Base-by-base conservation (phyloP, 495 filamentous ascomycete genomes). In the Amphirosellinia nigrospora region DNA sequence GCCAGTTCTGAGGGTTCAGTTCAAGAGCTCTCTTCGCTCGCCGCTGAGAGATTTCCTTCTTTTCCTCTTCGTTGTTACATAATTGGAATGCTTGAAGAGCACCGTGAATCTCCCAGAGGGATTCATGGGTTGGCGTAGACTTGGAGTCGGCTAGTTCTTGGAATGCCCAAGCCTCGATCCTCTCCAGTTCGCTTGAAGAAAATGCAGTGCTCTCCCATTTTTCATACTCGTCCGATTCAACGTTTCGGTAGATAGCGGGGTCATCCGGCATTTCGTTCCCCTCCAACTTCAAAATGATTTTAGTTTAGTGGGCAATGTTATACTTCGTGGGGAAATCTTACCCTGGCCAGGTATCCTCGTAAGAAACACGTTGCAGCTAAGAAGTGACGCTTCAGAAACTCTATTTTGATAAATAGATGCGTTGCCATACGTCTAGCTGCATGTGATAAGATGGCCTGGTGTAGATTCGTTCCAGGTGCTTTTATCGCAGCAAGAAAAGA, bases 101-200 rank as follows among this genome's bases (percentile, higher is more conserved):
- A 26, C 78, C 72, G 38, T 82, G 80, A 4, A 79, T 79, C 53
- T 82, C 77, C 80, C 80, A 82, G 16, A 77, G 70, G 10, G 79
- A 78, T 45, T 79, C 28, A 6, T 68, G 23, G 19, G 66, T 36
- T 19, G 68, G 71, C 16, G 73, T 70, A 13, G 71, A 67, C 15
- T 75, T 61, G 16, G 56, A 19, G 28, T 71, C 71, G 9, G 36
- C 10, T 13, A 77, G 73, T 30, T 48, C 68, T 39, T 39, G 19
- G 16, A 52, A 59, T 26, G 73, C 73, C 71, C 73, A 77, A 3
- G 56, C 38, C 30, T 77, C 75, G 39, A 77, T 72, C 43, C 65
- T 60, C 8, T 66, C 41, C 4, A 77, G n/a, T 28, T 66, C 43
- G 4, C 68, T 65, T 13, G 71, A 41, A 19, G 32, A 30, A 59